A percentile compares a stretch with the other conserved stretches of the same genome.
These are phyloP conservation scores for Fomitopsis betulina DNA, from an alignment of 1,284 basidiomycete genomes.

Conservation along the genomic window DNA sequence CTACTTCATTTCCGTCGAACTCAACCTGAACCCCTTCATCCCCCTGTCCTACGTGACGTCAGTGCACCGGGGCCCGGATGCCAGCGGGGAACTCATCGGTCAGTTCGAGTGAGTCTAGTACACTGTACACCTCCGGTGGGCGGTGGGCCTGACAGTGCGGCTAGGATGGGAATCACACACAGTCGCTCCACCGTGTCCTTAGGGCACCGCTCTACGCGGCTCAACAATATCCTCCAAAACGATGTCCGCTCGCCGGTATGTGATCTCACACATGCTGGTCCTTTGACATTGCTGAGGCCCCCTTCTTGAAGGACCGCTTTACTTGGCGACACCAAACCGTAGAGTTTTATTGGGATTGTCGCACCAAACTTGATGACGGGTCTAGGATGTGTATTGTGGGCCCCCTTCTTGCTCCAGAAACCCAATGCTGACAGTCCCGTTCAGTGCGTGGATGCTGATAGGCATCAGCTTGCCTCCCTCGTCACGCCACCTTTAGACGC, in stretches of 20 bases:
- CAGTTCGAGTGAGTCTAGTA: conserved; percentile 36
- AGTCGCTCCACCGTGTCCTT: conserved; percentile 36
- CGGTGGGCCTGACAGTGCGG: background rate
- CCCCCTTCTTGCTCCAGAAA: conserved; percentile 3
- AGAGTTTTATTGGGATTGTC: conserved; percentile 39
- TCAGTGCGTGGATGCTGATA: conserved; percentile 29
- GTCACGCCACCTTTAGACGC: conserved; percentile 39
- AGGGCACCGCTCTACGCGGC: conserved; percentile 32
- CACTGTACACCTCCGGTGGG: background rate
- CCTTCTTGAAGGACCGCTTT: conserved; percentile 30
- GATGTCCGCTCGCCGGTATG: conserved; percentile 28
- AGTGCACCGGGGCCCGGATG: conserved; percentile 28
- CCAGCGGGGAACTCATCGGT: conserved; percentile 33
- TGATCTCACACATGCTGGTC: background rate
- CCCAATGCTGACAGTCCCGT: background rate
- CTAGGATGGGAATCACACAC: conserved; percentile 35
- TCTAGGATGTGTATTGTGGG: conserved; percentile 40
- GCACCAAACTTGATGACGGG: conserved; percentile 37
- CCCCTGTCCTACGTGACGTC: conserved; percentile 40
- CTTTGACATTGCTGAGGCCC: background rate
- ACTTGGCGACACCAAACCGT: conserved; percentile 32
- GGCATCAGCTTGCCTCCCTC: conserved; percentile 37
- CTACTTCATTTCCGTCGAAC: conserved; percentile 36
- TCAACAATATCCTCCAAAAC: conserved; percentile 33
- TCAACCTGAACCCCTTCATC: conserved; percentile 41